Evolutionary conservation across 2,329 filamentous ascomycete genomes (phyloP), one percentile per base, ranked within the genome.

Genomic region (Diaporthe vexans): DNA sequence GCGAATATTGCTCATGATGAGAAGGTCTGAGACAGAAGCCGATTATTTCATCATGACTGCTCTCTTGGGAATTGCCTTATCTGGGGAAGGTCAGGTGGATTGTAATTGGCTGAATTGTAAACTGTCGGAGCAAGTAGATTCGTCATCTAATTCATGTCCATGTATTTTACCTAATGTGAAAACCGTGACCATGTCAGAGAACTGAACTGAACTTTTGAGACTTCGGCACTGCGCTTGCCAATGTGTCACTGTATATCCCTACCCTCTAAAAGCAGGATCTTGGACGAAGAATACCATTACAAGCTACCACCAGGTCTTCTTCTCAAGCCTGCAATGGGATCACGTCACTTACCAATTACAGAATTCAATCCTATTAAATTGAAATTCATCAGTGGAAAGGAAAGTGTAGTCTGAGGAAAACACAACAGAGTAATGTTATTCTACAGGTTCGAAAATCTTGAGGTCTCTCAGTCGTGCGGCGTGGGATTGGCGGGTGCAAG

Each of bases 1-100:
- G 29, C 13, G n/a, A 58, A 48, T 48, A 26, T 4, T 24, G 63
- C 61, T 26, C 71, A 57, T 21, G 35, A 33, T 33, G 58, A 74
- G 73, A 54, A 68, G 63, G 71, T 70, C 11, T 74, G 24, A 72
- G 21, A 4, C 29, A 51, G 17, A 24, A 46, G n/a, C 17, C n/a
- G 3, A 5, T 26, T n/a, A 15, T 8, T 10, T 33, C 8, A 9
- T 33, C 59, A 35, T n/a, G 13, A 2, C 11, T 52, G 48, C 21
- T n/a, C 2, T 21, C 33, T 24, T 58, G 33, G 21, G 21, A 24
- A 11, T 24, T 33, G 17, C 21, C 0, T 37, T 35, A 58, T 11
- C 19, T 37, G 56, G 7, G 56, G 4, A 58, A 35, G 10, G 5
- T 58, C 11, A 10, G 56, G 3, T 58, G 29, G 10, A 15, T 11